These are phyloP conservation scores for Oemleria cerasiformis DNA, from an alignment of 306 rosid species.

Conservation along the genomic window DNA sequence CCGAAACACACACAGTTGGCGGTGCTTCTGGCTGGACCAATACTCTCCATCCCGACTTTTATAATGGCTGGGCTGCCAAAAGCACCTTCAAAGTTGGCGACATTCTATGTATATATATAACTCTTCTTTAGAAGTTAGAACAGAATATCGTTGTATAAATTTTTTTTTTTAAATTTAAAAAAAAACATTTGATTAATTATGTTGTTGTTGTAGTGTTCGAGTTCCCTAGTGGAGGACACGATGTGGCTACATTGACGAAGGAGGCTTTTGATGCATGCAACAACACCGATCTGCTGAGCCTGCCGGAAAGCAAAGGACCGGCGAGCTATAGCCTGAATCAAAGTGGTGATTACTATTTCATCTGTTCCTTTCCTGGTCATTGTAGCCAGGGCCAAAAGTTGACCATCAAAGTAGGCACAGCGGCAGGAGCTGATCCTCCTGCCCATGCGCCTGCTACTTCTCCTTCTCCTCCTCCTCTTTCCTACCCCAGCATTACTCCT, in stretches of 20 bases:
- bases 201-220: slow-evolving; percentile 9
- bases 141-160: not conserved
- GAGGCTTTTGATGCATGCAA: slow-evolving; percentile 9
- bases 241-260: slow-evolving; percentile 9
- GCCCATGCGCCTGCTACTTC: not conserved
- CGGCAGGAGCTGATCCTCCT: not conserved
- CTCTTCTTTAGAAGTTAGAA: not conserved
- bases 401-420: slow-evolving; percentile 1
- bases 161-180: not conserved
- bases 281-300: not conserved
- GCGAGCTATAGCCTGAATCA: slow-evolving; percentile 18
- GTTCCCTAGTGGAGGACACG: slow-evolving; percentile 6
- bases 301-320: slow-evolving; percentile 6
- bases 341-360: slow-evolving; percentile 15
- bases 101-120: slow-evolving; percentile 21
- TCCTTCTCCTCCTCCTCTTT: not conserved
- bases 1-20: slow-evolving; percentile 3
- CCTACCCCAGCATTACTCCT: not conserved
- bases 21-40: not conserved
- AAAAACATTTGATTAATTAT: not conserved
- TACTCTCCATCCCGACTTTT: not conserved
- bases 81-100: slow-evolving; percentile 18
- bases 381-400: slow-evolving; percentile 23
- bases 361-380: slow-evolving; percentile 9
- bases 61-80: slow-evolving; percentile 17